These are phyloP conservation scores for Zygoascus tannicola DNA, from an alignment of 805 yeast genomes.

Conservation along the genomic window DNA sequence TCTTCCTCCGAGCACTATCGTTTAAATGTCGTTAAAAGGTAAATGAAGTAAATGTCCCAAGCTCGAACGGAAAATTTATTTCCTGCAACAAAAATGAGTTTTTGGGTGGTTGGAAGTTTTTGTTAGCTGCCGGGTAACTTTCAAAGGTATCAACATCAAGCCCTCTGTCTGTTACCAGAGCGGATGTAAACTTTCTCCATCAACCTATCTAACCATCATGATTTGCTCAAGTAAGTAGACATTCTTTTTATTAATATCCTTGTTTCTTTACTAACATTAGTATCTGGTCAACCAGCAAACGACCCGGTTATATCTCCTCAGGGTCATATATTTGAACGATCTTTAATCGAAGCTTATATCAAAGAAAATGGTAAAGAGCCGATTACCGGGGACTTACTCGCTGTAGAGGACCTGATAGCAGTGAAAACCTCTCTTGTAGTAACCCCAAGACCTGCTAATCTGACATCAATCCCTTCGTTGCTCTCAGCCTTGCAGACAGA, in stretches of 20 bases:
- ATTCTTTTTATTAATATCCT: not conserved
- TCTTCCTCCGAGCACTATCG: no score
- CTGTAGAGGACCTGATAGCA: slow-evolving; percentile 47
- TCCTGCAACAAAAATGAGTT: no score
- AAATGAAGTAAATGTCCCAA: no score
- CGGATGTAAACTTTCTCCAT: no score
- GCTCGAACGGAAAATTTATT: no score
- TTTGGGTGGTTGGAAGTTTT: no score
- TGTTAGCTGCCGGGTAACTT: no score
- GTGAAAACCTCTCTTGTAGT: slow-evolving; percentile 28
- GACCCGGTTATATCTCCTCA: slow-evolving; percentile 56
- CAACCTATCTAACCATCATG: slow-evolving; percentile 14
- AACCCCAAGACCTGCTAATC: slow-evolving; percentile 37
- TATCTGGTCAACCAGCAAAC: slow-evolving; percentile 64
- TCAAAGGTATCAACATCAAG: no score
- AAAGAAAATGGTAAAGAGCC: slow-evolving; percentile 68
- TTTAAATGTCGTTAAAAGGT: no score
- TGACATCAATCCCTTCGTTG: slow-evolving; percentile 69
- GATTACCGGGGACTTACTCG: slow-evolving; percentile 51
- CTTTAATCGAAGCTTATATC: slow-evolving; percentile 52
- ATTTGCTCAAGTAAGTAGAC: slow-evolving; percentile 26
- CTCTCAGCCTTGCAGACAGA: slow-evolving; percentile 72
- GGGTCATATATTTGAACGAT: slow-evolving; percentile 52
- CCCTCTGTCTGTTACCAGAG: no score
- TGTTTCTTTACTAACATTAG: slow-evolving; percentile 17